A percentile compares a stretch with the other conserved stretches of the same genome.
phyloP scores from a whole-genome alignment of 176 grass and related monocot species.

The Triticum turgidum region DNA sequence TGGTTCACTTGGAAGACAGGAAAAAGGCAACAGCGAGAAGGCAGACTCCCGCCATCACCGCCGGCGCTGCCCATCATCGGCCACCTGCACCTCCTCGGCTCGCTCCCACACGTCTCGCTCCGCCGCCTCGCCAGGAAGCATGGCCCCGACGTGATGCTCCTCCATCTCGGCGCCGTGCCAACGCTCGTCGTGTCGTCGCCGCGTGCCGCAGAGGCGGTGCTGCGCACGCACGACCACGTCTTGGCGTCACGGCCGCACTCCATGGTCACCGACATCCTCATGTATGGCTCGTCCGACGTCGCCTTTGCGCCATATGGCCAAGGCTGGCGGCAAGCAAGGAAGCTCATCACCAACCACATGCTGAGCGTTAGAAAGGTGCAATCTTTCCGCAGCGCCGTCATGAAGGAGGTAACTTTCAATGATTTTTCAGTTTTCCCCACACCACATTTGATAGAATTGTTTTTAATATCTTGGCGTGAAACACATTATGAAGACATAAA shows the following conservation, averaged over 20 bases:
- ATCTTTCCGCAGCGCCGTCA: not conserved
- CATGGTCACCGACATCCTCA: not conserved
- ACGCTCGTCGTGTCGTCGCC: not conserved
- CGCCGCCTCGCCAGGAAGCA: not conserved
- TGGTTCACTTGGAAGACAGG: not conserved
- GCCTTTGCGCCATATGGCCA: not conserved
- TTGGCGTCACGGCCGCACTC: not conserved
- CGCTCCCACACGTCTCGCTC: not conserved
- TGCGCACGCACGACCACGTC: not conserved
- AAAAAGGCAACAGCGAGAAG: not conserved
- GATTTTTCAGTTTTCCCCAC: too few relatives aligned
- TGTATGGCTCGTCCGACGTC: not conserved
- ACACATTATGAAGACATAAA: too few relatives aligned
- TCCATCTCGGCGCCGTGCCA: not conserved
- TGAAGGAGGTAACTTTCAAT: not conserved
- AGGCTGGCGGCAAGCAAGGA: not conserved
- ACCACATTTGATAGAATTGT: too few relatives aligned
- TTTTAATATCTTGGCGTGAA: too few relatives aligned
- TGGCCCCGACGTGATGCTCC: not conserved
- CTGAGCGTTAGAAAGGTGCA: not conserved
- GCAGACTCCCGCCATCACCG: not conserved
- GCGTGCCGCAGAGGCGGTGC: not conserved
- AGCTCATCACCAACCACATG: not conserved
- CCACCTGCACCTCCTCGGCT: not conserved
- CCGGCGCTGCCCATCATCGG: not conserved